Conservation (phyloP, 2,329 filamentous ascomycete genomes). For the Fusarium mundagurra region DNA sequence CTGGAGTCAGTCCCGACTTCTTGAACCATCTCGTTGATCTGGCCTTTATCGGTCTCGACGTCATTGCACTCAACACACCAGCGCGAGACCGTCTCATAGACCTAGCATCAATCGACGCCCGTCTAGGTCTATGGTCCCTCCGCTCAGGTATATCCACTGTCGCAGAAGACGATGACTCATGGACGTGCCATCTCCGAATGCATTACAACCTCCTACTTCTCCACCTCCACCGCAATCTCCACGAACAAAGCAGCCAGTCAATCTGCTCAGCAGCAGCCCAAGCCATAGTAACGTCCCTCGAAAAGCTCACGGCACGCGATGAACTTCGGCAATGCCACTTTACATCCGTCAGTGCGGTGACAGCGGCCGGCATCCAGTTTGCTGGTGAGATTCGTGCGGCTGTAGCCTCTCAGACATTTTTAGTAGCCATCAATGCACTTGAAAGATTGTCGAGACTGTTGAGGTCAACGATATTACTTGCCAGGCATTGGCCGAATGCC, state of each 20-base stretch:
- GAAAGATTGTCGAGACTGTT: conserved; percentile 32
- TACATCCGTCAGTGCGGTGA: conserved; percentile 38
- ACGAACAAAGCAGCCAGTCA: conserved; percentile 30
- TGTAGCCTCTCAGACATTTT: conserved; percentile 25
- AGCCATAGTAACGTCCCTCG: conserved; percentile 37
- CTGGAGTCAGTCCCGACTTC: conserved; percentile 26
- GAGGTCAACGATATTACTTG: conserved; percentile 26
- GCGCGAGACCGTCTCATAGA: conserved; percentile 32
- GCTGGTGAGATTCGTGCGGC: conserved; percentile 38
- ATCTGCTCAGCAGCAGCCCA: conserved; percentile 41
- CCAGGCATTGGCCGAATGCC: conserved; percentile 38
- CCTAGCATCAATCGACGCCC: conserved; percentile 33
- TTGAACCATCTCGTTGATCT: conserved; percentile 39
- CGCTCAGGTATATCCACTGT: conserved; percentile 39
- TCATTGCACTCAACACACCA: conserved; percentile 33
- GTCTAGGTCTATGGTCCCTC: conserved; percentile 38
- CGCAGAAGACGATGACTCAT: conserved; percentile 33
- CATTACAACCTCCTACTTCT: conserved; percentile 39
- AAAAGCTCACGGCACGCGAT: conserved; percentile 33
- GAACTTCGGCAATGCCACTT: conserved; percentile 39
- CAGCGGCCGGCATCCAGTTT: conserved; percentile 39
- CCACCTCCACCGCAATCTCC: conserved; percentile 37
- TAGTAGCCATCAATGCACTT: conserved; percentile 36
- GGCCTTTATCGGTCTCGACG: conserved; percentile 37
- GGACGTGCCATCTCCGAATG: conserved; percentile 39